Evolutionary conservation across 148 eudicot genomes (phyloP), one percentile per base, ranked within the genome.

Genomic region (Chenopodium album): DNA sequence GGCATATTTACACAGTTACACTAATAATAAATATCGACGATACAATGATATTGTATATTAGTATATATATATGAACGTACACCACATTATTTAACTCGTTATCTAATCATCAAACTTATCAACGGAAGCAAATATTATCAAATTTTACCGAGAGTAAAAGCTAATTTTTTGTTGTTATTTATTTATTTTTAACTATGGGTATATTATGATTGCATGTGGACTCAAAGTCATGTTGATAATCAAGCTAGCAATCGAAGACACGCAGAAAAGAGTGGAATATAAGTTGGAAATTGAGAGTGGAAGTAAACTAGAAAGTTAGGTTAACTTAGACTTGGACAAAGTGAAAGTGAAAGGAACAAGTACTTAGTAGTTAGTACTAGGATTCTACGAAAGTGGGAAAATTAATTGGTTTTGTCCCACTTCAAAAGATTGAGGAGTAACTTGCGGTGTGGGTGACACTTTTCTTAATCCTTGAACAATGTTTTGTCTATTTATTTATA

Each of bases 211-310:
- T 72, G 16, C 23, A 54, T 62, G 41, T 37, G 46, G 70, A 37
- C 44, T 48, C 32, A 16, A 73, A 48, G 64, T 44, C 41, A 3
- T 17, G n/a, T 1, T 41, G 8, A 34, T 12, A 56, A 12, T 56
- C 62, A 12, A 56, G 16, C 62, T 9, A 9, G 13, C 13, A 73
- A 14, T 48, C 32, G 31, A 46, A 5, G 26, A 74, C 44, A 66
- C 78, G 83, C 11, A 74, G 20, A 52, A 48, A 74, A 74, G 28
- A 44, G 32, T n/a, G 71, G 50, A 31, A n/a, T 71, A 34, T 11
- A 26, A 19, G 3, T 14, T 48, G 65, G 65, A 48, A 74, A 28
- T 26, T 23, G 10, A 64, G 62, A 76, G 47, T 65, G 26, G 6
- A 68, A 48, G 41, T 28, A 31, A 17, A 47, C 3, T 12, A 48